phyloP scores from a whole-genome alignment of 345 rosid species.

The Erucastrum elatum region DNA sequence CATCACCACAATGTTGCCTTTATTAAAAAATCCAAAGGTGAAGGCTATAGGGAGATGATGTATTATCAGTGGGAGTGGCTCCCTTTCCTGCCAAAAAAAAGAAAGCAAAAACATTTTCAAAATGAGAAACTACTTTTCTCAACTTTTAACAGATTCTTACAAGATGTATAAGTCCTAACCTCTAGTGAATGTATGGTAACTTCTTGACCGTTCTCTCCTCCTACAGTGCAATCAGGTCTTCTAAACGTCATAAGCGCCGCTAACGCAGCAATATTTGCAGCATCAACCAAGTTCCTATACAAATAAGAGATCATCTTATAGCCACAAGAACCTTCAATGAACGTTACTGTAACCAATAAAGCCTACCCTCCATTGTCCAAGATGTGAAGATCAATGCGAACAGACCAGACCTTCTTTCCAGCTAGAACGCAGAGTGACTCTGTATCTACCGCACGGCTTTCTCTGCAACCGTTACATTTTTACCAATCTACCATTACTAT shows the following conservation, averaged over 20 bases:
- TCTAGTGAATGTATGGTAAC: constrained; percentile 81
- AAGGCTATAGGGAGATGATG: constrained; percentile 97
- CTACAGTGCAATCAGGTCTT: constrained; percentile 89
- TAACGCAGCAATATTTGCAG: constrained; percentile 94
- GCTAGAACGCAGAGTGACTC: constrained; percentile 93
- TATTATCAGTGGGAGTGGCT: constrained; percentile 85
- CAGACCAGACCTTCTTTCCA: constrained; percentile 91
- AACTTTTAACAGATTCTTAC: not conserved
- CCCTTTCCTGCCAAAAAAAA: constrained; percentile 65
- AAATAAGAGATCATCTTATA: not conserved
- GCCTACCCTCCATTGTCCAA: constrained; percentile 95
- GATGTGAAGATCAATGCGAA: constrained; percentile 92
- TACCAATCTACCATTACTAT: not conserved
- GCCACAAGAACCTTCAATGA: not conserved
- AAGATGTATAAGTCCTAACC: too few species aligned
- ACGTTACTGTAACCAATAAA: not conserved
- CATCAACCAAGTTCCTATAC: constrained; percentile 80
- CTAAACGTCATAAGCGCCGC: constrained; percentile 84
- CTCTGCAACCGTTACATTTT: constrained; percentile 59
- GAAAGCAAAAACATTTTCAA: constrained; percentile 1
- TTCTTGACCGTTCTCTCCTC: constrained; percentile 81
- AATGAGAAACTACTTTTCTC: not conserved
- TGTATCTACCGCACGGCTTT: constrained; percentile 92
- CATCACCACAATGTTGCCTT: constrained; percentile 63
- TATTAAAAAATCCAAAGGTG: constrained; percentile 76